Evolutionary conservation across 129 eudicot species (phyloP).

Genomic region (Arctium lappa): DNA sequence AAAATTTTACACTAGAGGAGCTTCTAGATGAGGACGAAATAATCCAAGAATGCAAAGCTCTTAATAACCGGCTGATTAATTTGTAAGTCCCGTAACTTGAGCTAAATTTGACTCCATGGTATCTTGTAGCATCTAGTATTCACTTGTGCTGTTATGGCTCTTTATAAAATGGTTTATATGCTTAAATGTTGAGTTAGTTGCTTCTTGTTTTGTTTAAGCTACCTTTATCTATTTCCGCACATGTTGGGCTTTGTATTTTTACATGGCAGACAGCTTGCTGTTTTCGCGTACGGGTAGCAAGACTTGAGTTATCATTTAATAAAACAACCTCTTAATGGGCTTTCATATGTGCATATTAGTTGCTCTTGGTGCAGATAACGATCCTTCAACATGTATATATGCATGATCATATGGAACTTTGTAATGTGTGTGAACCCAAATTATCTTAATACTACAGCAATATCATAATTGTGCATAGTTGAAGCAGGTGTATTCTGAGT

Average conservation of each 20-base stretch:
- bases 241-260: background rate
- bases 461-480: background rate
- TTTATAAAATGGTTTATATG: background rate
- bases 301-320: background rate
- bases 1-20: conserved; percentile 76
- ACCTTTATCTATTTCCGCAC: background rate
- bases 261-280: background rate
- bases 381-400: too few relatives aligned
- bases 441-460: conserved; percentile 7
- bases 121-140: conserved; percentile 6
- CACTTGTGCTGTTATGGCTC: conserved; percentile 2
- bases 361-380: background rate
- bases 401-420: background rate
- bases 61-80: conserved; percentile 85
- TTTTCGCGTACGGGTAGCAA: background rate
- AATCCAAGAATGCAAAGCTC: conserved; percentile 98
- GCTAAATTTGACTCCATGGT: background rate
- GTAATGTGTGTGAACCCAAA: background rate
- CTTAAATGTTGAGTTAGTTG: background rate
- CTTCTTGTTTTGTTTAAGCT: conserved; percentile 11
- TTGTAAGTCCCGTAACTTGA: conserved; percentile 44
- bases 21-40: conserved; percentile 94
- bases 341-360: conserved; percentile 2
- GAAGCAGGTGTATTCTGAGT: too few relatives aligned
- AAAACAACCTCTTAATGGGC: background rate